Conservation (phyloP, 768 basidiomycete species). For the Phlegmacium glaucopus region DNA sequence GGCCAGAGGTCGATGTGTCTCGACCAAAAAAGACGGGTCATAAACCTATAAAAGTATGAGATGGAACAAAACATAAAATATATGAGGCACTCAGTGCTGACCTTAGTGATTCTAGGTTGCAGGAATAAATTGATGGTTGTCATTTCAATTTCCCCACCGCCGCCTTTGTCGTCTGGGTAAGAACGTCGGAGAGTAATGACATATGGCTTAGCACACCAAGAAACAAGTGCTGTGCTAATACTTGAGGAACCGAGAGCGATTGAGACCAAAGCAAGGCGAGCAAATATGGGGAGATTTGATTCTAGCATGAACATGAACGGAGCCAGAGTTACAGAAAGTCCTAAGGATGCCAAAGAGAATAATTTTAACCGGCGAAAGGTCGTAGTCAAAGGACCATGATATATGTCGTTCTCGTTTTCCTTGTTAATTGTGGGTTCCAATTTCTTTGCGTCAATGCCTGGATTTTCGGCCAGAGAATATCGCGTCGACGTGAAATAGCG, state of each 20-base stretch:
- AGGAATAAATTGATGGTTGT: conserved; percentile 63
- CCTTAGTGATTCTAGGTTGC: conserved; percentile 59
- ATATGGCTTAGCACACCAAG: conserved; percentile 71
- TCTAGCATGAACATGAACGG: conserved; percentile 85
- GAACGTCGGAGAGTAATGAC: conserved; percentile 60
- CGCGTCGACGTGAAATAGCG: conserved; percentile 7
- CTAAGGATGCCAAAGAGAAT: conserved; percentile 79
- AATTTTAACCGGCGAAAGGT: conserved; percentile 80
- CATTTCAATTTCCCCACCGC: conserved; percentile 60
- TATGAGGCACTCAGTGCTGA: conserved; percentile 17
- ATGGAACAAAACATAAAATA: neutral
- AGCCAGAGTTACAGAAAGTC: conserved; percentile 61
- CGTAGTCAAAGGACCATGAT: conserved; percentile 65
- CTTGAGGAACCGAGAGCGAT: conserved; percentile 73
- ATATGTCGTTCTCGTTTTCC: conserved; percentile 36
- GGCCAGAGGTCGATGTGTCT: conserved; percentile 66
- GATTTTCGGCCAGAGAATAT: conserved; percentile 8
- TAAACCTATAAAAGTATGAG: conserved; percentile 43
- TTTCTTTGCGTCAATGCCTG: conserved; percentile 3
- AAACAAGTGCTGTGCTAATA: conserved; percentile 71
- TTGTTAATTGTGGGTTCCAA: conserved; percentile 10
- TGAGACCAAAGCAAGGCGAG: conserved; percentile 61
- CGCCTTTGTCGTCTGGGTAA: conserved; percentile 37
- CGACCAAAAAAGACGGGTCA: conserved; percentile 68
- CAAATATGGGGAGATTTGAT: conserved; percentile 66